Percentiles rank a stretch among this genome's conserved stretches.
Conservation (phyloP, 2,329 filamentous ascomycete species). For the Tolypocladium amazonense region DNA sequence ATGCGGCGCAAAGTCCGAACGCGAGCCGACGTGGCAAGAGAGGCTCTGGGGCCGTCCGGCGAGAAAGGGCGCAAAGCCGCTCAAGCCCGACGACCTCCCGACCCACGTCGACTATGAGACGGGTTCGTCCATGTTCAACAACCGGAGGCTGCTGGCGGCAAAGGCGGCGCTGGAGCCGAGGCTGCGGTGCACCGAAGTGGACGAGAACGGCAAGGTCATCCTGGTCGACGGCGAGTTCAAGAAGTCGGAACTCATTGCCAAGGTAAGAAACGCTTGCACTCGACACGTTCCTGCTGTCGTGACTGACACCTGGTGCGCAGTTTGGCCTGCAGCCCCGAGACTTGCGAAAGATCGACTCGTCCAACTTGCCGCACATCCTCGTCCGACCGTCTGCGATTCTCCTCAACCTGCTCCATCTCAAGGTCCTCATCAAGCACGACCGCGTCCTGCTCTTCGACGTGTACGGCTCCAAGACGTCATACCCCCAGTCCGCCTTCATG, state of each 20-base stretch:
- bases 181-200: conserved; percentile 88
- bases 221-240: conserved; percentile 93
- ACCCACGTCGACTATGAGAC: conserved; percentile 44
- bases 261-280: conserved; percentile 38
- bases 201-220: conserved; percentile 84
- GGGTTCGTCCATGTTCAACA: conserved; percentile 49
- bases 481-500: conserved; percentile 94
- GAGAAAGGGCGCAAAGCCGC: conserved; percentile 26
- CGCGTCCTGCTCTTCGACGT: conserved; percentile 92
- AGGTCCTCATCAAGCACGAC: conserved; percentile 90
- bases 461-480: conserved; percentile 88
- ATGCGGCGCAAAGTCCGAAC: conserved; percentile 6
- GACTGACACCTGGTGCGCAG: conserved; percentile 27
- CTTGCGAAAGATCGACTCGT: conserved; percentile 94
- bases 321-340: conserved; percentile 90
- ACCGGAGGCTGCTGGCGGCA: conserved; percentile 57
- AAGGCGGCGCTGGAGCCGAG: conserved; percentile 78
- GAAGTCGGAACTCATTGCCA: conserved; percentile 93
- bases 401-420: conserved; percentile 90
- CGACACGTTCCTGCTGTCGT: neutral
- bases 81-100: conserved; percentile 50
- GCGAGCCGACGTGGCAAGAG: conserved; percentile 33
- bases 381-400: conserved; percentile 88
- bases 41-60: conserved; percentile 33
- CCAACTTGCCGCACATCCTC: conserved; percentile 87